A percentile compares a stretch with the other conserved stretches of the same genome.
Evolutionary conservation across 192 early-diverging fungal genomes (phyloP).

Genomic region (Coemansia asiatica): DNA sequence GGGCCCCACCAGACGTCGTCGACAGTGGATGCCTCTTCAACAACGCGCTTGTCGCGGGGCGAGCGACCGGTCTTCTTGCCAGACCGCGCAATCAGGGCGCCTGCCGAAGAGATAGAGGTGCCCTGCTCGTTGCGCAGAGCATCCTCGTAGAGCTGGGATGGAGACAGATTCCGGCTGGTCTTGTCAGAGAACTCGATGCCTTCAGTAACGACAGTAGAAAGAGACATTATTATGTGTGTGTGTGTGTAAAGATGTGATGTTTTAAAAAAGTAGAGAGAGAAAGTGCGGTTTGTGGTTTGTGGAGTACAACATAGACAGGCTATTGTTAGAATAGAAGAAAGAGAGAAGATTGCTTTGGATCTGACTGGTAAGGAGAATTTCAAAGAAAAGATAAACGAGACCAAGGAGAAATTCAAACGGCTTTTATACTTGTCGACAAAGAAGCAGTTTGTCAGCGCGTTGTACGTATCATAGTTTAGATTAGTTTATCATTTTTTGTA

Average conservation of each 20-base stretch:
- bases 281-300: background rate
- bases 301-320: background rate
- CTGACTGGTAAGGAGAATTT: conserved; percentile 10
- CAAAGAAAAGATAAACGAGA: background rate
- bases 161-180: conserved; percentile 81
- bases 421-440: conserved; percentile 10
- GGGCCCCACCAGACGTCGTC: conserved; percentile 98
- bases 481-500: background rate
- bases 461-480: background rate
- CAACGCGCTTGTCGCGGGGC: conserved; percentile 96
- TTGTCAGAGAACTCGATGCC: conserved; percentile 55
- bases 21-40: conserved; percentile 81
- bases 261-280: background rate
- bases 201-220: conserved; percentile 28
- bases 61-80: conserved; percentile 92
- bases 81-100: conserved; percentile 88
- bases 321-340: background rate
- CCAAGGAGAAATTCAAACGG: conserved; percentile 6
- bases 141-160: conserved; percentile 91
- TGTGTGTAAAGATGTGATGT: background rate
- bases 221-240: conserved; percentile 22
- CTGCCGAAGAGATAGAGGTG: conserved; percentile 85
- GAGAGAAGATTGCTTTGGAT: background rate
- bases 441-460: background rate
- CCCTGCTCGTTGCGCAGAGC: conserved; percentile 82